Conservation (phyloP, 169 alveolate species). For the Plasmodium vivax region DNA sequence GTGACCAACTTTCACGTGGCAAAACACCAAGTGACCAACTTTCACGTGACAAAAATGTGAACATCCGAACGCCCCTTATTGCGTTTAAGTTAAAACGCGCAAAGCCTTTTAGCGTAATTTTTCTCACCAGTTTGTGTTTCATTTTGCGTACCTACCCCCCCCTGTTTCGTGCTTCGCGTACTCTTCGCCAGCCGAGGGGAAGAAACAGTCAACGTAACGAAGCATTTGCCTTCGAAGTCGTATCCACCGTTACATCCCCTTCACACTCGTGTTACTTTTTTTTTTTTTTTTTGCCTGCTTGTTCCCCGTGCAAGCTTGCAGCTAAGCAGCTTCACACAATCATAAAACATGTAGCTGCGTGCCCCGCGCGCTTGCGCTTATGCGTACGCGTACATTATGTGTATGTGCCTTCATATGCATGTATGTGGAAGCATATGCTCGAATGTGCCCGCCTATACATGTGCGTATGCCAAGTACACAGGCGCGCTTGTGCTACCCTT, state of each 20-base stretch:
- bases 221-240: background rate
- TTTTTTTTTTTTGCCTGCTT: background rate
- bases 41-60: background rate
- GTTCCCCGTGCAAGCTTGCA: background rate
- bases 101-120: background rate
- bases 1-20: background rate
- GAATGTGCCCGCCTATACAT: background rate
- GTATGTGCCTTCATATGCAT: conserved; percentile 5
- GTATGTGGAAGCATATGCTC: background rate
- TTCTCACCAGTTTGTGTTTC: background rate
- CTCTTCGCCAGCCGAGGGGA: background rate
- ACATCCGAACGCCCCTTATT: background rate
- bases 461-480: background rate
- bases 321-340: conserved; percentile 6
- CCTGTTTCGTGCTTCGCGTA: background rate
- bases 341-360: background rate
- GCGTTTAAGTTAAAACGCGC: background rate
- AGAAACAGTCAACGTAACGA: background rate
- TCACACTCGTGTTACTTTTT: background rate
- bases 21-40: background rate
- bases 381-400: background rate
- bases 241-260: background rate
- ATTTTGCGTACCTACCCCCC: background rate
- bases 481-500: background rate
- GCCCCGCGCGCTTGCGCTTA: background rate